A percentile compares a stretch with the other conserved stretches of the same genome.
These are phyloP conservation scores for Wickerhamiella pararugosa DNA, from an alignment of 1,139 yeast species.

Conservation along the genomic window DNA sequence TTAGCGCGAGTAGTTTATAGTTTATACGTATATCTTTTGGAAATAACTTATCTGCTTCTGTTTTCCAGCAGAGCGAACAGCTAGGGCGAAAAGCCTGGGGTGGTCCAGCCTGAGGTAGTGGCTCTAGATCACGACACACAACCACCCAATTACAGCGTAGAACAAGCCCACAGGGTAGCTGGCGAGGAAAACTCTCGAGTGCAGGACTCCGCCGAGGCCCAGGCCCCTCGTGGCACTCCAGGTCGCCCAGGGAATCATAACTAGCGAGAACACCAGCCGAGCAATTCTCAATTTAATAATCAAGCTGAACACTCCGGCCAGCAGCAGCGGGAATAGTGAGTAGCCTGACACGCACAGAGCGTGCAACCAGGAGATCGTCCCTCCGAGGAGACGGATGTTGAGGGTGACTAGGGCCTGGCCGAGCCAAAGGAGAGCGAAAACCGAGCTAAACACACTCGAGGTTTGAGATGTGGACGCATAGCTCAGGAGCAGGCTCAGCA, in stretches of 20 bases:
- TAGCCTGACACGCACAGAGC: constrained; percentile 74
- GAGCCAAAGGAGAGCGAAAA: constrained; percentile 44
- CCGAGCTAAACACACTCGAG: constrained; percentile 45
- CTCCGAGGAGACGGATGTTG: constrained; percentile 65
- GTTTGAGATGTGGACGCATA: constrained; percentile 29
- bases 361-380: constrained; percentile 56
- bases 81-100: too few relatives aligned
- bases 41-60: too few relatives aligned
- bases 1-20: too few relatives aligned
- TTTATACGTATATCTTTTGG: too few relatives aligned
- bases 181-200: constrained; percentile 57
- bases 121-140: constrained; percentile 39
- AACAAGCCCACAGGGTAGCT: constrained; percentile 68
- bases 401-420: constrained; percentile 40
- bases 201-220: constrained; percentile 52
- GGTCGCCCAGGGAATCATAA: constrained; percentile 57
- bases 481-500: constrained; percentile 40
- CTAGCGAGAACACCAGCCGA: constrained; percentile 37
- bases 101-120: too few relatives aligned
- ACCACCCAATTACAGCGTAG: constrained; percentile 62
- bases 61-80: too few relatives aligned
- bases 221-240: constrained; percentile 54
- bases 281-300: constrained; percentile 40
- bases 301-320: constrained; percentile 48
- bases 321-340: constrained; percentile 60